Evolutionary conservation across 2,329 filamentous ascomycete genomes (phyloP).

Genomic region (Exophiala sp.): DNA sequence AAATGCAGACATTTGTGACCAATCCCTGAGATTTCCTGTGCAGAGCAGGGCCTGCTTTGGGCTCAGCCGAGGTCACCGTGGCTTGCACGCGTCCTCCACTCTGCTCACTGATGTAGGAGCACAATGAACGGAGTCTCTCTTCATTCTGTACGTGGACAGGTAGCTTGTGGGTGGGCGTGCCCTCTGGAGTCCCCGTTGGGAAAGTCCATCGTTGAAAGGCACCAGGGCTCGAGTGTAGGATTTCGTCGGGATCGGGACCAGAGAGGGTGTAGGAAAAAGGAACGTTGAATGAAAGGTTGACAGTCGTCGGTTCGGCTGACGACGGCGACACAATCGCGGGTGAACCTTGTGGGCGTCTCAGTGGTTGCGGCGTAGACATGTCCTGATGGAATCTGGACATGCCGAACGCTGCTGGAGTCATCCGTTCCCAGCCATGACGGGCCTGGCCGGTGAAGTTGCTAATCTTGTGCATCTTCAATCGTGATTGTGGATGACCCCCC

Average conservation of each 20-base stretch:
- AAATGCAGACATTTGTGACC: slow-evolving; percentile 84
- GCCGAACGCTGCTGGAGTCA: slow-evolving; percentile 59
- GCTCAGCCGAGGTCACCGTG: slow-evolving; percentile 73
- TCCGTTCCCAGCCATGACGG: slow-evolving; percentile 62
- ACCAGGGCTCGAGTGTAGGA: slow-evolving; percentile 83
- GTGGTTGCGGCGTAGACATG: slow-evolving; percentile 45
- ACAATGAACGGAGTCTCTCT: slow-evolving; percentile 69
- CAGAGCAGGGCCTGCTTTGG: slow-evolving; percentile 55
- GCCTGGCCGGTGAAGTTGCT: slow-evolving; percentile 61
- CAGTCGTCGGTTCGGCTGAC: slow-evolving; percentile 65
- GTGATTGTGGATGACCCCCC: slow-evolving; percentile 28
- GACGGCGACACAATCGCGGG: slow-evolving; percentile 57
- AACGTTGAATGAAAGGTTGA: slow-evolving; percentile 95
- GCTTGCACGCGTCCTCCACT: slow-evolving; percentile 70
- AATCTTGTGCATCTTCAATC: slow-evolving; percentile 63
- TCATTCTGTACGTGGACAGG: slow-evolving; percentile 90
- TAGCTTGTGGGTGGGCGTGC: slow-evolving; percentile 77
- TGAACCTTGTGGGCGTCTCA: slow-evolving; percentile 50
- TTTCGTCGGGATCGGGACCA: slow-evolving; percentile 88
- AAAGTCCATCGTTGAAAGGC: slow-evolving; percentile 91
- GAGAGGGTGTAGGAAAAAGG: slow-evolving; percentile 89
- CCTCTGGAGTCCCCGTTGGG: slow-evolving; percentile 76
- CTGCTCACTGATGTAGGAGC: slow-evolving; percentile 68
- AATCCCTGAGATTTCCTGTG: slow-evolving; percentile 50
- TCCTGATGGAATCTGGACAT: slow-evolving; percentile 56